Conservation (phyloP, 768 basidiomycete species). For the Rhizopogon salebrosus region DNA sequence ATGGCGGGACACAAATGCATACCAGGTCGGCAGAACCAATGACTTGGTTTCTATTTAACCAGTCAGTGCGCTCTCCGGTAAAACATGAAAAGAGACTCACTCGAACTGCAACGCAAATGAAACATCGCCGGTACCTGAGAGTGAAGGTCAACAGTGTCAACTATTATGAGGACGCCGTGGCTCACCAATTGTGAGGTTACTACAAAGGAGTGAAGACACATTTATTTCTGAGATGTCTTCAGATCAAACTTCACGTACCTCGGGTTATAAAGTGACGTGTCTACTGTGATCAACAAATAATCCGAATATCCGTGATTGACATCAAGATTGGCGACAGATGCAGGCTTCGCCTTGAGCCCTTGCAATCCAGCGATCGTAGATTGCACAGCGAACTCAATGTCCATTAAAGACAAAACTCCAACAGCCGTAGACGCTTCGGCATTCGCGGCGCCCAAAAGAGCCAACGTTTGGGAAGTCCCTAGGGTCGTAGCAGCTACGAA, state of each 20-base stretch:
- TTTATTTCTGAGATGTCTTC: background rate
- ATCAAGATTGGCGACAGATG: slow-evolving; percentile 52
- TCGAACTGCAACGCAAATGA: slow-evolving; percentile 55
- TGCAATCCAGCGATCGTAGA: slow-evolving; percentile 59
- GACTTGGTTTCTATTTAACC: slow-evolving; percentile 36
- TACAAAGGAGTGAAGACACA: background rate
- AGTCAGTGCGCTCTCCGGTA: background rate
- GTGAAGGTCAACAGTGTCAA: slow-evolving; percentile 24
- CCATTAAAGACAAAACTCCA: slow-evolving; percentile 51
- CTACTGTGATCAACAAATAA: slow-evolving; percentile 63
- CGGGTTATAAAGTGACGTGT: slow-evolving; percentile 59
- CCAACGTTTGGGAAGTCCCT: slow-evolving; percentile 38
- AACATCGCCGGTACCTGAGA: slow-evolving; percentile 56
- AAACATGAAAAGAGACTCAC: slow-evolving; percentile 24
- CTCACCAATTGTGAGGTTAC: slow-evolving; percentile 35
- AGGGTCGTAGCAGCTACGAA: slow-evolving; percentile 61
- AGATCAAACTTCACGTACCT: slow-evolving; percentile 33
- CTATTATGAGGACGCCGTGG: background rate
- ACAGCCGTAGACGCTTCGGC: slow-evolving; percentile 61
- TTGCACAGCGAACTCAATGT: slow-evolving; percentile 55
- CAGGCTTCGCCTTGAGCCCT: slow-evolving; percentile 55
- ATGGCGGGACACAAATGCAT: slow-evolving; percentile 7
- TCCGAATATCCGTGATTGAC: slow-evolving; percentile 64
- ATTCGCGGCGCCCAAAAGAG: slow-evolving; percentile 49
- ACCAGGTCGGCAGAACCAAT: slow-evolving; percentile 60